phyloP scores from a whole-genome alignment of 2,329 filamentous ascomycete genomes.

The Pyrenophora graminea region DNA sequence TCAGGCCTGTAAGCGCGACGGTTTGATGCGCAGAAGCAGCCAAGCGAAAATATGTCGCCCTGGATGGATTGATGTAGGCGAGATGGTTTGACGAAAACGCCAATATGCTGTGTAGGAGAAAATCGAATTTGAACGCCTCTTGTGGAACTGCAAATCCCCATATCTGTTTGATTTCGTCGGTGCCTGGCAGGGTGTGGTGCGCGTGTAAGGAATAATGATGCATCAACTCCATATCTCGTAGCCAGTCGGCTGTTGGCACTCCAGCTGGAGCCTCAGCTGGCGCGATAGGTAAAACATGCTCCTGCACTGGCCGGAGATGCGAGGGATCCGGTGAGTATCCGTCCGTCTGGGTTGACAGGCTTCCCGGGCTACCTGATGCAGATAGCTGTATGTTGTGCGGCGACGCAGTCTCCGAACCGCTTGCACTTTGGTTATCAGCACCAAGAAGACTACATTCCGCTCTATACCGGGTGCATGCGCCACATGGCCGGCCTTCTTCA shows the following conservation, averaged over 20 bases:
- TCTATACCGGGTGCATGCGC: constrained; percentile 33
- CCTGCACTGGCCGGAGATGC: neutral
- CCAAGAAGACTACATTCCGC: constrained; percentile 36
- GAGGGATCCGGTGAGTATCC: constrained; percentile 1
- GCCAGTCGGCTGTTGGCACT: constrained; percentile 20
- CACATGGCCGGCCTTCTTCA: constrained; percentile 36
- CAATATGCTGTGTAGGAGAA: constrained; percentile 47
- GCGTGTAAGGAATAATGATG: constrained; percentile 36
- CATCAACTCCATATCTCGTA: constrained; percentile 36
- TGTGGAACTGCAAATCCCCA: constrained; percentile 43
- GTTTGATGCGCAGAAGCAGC: constrained; percentile 38
- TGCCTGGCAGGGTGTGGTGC: constrained; percentile 26
- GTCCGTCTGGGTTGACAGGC: constrained; percentile 2
- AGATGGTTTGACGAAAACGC: constrained; percentile 46
- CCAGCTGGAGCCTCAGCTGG: neutral
- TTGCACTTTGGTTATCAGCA: neutral
- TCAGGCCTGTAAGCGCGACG: constrained; percentile 27
- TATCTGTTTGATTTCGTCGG: constrained; percentile 30
- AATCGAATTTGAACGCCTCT: constrained; percentile 40
- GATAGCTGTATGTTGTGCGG: neutral
- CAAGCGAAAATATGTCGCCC: constrained; percentile 23
- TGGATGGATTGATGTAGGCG: constrained; percentile 33
- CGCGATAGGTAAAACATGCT: neutral
- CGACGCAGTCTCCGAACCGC: neutral
- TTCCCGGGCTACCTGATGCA: constrained; percentile 1